Evolutionary conservation across 2,329 filamentous ascomycete genomes (phyloP), one percentile per base, ranked within the genome.

Genomic region (Hysterium pulicare): DNA sequence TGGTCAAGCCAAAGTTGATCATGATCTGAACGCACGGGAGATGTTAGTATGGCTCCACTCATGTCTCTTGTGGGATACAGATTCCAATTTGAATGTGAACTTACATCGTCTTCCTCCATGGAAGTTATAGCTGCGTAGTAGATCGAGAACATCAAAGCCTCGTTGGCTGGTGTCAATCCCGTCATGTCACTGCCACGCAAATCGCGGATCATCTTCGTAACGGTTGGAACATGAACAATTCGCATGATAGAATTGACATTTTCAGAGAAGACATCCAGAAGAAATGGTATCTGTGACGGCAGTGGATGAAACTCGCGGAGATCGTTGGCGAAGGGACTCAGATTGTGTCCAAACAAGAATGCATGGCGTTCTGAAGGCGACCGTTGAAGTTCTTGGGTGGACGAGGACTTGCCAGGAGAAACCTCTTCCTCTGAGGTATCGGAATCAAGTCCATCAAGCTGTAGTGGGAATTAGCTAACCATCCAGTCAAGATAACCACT

Each of bases 41-140:
- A 7, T 63, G 41, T 64, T 79, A 39, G 13, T n/a, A 26, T 23
- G 22, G 10, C n/a, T 23, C 19, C 10, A 19, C 20, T 13, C 15
- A 9, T 17, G 13, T 26, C 40, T 8, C 44, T 33, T 21, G n/a
- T 34, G 21, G 5, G 33, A 2, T 8, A 24, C 7, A 20, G 4
- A 11, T n/a, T 31, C 16, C 13, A 11, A 31, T n/a, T 21, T 28
- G 26, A 21, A 31, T 23, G 9, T 15, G 39, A 20, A 59, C 71
- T 58, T 48, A 78, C 75, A 56, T 81, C 77, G 0, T 79, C 74
- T 3, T 77, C 75, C 8, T 79, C 76, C 76, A 81, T 77, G 0
- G 77, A 79, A 0, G 69, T 73, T 5, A 81, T 60, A 0, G 77
- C 72, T 0, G 76, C 71, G 48, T 79, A 81, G 58, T 79, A 81